A percentile compares a stretch with the other conserved stretches of the same genome.
These are phyloP conservation scores for Mycogone perniciosa DNA, from an alignment of 2,329 filamentous ascomycete genomes.

Conservation along the genomic window DNA sequence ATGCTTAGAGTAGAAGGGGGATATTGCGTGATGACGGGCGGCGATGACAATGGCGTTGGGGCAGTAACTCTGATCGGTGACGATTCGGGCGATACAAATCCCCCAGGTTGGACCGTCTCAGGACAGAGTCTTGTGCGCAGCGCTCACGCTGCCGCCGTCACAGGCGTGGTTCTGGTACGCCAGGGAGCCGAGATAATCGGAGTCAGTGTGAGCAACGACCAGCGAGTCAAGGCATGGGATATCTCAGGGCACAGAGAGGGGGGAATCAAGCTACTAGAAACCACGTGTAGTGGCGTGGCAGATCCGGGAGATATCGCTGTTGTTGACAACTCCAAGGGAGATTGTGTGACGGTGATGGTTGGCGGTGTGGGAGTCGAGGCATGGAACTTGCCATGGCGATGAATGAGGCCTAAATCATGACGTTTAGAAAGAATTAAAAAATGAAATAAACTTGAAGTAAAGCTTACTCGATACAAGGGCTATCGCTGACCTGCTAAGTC, in stretches of 20 bases:
- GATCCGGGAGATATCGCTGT: conserved; percentile 49
- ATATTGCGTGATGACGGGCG: conserved; percentile 62
- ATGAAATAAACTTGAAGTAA: not conserved
- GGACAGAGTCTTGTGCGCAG: conserved; percentile 28
- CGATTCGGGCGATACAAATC: conserved; percentile 13
- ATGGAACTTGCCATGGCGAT: conserved; percentile 25
- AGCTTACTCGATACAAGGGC: not conserved
- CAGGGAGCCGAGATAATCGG: conserved; percentile 21
- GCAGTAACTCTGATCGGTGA: conserved; percentile 35
- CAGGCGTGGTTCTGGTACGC: conserved; percentile 41
- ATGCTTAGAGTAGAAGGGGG: conserved; percentile 27
- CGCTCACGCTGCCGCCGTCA: conserved; percentile 69
- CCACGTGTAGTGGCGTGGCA: conserved; percentile 53
- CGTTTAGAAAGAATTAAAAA: not conserved
- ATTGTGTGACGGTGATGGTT: conserved; percentile 28
- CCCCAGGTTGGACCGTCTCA: conserved; percentile 19
- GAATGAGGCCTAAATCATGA: not conserved
- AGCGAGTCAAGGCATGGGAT: conserved; percentile 52
- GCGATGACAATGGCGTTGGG: conserved; percentile 80
- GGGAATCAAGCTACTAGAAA: conserved; percentile 37
- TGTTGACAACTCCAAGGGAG: conserved; percentile 19
- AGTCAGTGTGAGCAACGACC: conserved; percentile 53
- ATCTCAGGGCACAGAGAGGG: conserved; percentile 21
- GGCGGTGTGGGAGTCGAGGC: conserved; percentile 43
- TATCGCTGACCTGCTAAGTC: not conserved